Evolutionary conservation across 1,284 basidiomycete species (phyloP).

Genomic region (Sporisorium graminicola): DNA sequence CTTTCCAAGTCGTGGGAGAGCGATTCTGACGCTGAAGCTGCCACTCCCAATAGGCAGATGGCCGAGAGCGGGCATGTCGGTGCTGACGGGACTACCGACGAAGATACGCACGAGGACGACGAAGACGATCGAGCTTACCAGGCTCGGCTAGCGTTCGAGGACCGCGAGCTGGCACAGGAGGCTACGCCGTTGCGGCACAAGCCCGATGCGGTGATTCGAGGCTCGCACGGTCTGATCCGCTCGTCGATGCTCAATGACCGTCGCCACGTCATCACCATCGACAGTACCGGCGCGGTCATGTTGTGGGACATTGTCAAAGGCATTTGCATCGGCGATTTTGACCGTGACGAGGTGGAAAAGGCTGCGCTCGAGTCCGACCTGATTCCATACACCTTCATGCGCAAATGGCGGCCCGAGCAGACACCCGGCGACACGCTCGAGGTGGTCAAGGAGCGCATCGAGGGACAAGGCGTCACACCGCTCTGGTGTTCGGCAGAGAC

Average conservation of each 20-base stretch:
- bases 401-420: conserved; percentile 52
- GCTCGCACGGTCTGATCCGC: conserved; percentile 85
- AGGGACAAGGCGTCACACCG: conserved; percentile 87
- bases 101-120: conserved; percentile 15
- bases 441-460: conserved; percentile 85
- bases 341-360: conserved; percentile 76
- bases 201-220: conserved; percentile 81
- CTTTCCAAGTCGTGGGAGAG: conserved; percentile 33
- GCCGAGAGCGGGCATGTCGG: conserved; percentile 7
- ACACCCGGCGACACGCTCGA: conserved; percentile 80
- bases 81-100: conserved; percentile 5
- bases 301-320: conserved; percentile 92
- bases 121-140: conserved; percentile 39
- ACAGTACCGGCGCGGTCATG: conserved; percentile 84
- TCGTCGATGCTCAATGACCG: conserved; percentile 88
- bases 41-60: conserved; percentile 15
- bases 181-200: conserved; percentile 77
- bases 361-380: conserved; percentile 42
- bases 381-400: conserved; percentile 25
- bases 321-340: conserved; percentile 80
- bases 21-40: conserved; percentile 24
- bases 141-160: conserved; percentile 74
- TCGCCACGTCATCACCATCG: conserved; percentile 89
- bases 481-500: conserved; percentile 92
- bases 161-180: conserved; percentile 84